Evolutionary conservation across 2,329 filamentous ascomycete genomes (phyloP).

Genomic region (Aureobasidium sp.): DNA sequence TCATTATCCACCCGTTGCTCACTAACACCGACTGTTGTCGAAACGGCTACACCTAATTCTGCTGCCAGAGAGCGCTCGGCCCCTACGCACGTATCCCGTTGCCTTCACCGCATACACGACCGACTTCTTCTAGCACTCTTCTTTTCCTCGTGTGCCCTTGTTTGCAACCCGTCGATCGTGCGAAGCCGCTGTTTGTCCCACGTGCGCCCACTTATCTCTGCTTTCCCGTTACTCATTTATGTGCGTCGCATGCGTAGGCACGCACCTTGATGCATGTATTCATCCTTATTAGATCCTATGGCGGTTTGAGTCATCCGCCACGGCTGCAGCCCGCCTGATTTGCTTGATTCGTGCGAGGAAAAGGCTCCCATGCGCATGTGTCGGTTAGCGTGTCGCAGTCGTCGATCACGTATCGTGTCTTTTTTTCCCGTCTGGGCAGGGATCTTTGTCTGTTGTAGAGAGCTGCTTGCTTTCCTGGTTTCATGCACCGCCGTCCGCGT

Average conservation of each 20-base stretch:
- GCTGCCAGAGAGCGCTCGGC: neutral
- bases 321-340: slow-evolving; percentile 15
- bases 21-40: neutral
- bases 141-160: too few relatives aligned
- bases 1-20: slow-evolving; percentile 15
- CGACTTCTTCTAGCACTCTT: neutral
- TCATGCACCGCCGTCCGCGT: neutral
- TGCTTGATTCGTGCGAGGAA: slow-evolving; percentile 10
- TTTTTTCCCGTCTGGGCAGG: slow-evolving; percentile 8
- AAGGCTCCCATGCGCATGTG: slow-evolving; percentile 7
- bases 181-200: slow-evolving; percentile 2
- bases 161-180: neutral
- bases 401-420: slow-evolving; percentile 12
- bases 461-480: slow-evolving; percentile 8
- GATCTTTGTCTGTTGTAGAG: neutral
- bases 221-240: neutral
- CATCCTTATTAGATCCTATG: slow-evolving; percentile 10
- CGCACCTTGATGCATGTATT: slow-evolving; percentile 5
- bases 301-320: slow-evolving; percentile 15
- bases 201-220: neutral
- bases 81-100: slow-evolving; percentile 1
- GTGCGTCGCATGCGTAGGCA: neutral
- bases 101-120: neutral
- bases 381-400: slow-evolving; percentile 12
- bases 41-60: slow-evolving; percentile 11